Evolutionary conservation across 768 basidiomycete species (phyloP).

Genomic region (Inosperma sp.): DNA sequence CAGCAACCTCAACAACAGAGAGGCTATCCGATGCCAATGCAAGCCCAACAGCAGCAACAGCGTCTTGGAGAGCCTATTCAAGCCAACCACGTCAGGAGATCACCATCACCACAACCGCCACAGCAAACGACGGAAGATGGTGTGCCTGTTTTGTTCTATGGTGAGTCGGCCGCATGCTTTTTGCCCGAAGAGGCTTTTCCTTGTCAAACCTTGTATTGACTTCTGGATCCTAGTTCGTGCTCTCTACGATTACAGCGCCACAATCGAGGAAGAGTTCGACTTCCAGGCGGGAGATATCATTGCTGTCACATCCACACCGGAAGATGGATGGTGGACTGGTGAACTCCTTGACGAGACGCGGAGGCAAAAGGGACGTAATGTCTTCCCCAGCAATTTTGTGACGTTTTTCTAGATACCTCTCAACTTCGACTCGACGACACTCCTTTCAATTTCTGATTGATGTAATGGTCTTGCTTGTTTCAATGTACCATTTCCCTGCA

Average conservation of each 20-base stretch:
- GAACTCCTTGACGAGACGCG: constrained; percentile 74
- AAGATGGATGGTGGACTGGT: constrained; percentile 98
- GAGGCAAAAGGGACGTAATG: constrained; percentile 63
- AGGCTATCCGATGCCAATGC: too few species aligned
- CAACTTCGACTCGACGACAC: background rate
- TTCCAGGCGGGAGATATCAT: constrained; percentile 95
- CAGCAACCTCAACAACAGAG: constrained; percentile 24
- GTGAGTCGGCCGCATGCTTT: constrained; percentile 44
- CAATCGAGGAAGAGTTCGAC: constrained; percentile 91
- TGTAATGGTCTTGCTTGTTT: background rate
- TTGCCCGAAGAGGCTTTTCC: background rate
- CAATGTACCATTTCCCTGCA: background rate
- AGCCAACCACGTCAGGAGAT: constrained; percentile 37
- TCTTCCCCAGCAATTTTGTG: constrained; percentile 89
- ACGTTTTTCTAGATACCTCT: constrained; percentile 53
- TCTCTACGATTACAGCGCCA: constrained; percentile 79
- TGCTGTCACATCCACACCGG: constrained; percentile 88
- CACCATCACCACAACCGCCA: constrained; percentile 36
- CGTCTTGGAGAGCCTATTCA: constrained; percentile 27
- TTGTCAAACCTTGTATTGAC: background rate
- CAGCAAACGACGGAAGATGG: constrained; percentile 78
- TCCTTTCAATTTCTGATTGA: background rate
- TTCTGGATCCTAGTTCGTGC: constrained; percentile 63
- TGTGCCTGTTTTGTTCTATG: constrained; percentile 79
- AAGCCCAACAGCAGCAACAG: constrained; percentile 28